Evolutionary conservation across 345 rosid genomes (phyloP).

Genomic region (Pistacia vera): DNA sequence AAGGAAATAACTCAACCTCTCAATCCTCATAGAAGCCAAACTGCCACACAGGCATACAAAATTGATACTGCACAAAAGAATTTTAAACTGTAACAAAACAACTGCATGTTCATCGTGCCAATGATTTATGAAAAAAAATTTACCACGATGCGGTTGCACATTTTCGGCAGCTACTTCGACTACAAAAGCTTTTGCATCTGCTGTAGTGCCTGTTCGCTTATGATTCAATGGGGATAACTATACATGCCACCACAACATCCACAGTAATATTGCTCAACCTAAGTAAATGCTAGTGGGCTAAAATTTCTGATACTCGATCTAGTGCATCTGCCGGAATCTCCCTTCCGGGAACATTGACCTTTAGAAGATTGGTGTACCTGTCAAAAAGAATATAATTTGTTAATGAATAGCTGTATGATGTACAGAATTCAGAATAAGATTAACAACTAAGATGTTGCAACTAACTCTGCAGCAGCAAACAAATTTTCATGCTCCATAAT

Average conservation of each 20-base stretch:
- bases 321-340: slow-evolving; percentile 82
- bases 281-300: slow-evolving; percentile 44
- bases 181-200: slow-evolving; percentile 1
- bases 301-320: slow-evolving; percentile 60
- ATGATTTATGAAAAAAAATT: slow-evolving; percentile 12
- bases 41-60: slow-evolving; percentile 20
- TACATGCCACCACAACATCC: slow-evolving; percentile 8
- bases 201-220: neutral
- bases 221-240: neutral
- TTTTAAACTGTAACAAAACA: slow-evolving; percentile 3
- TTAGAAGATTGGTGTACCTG: slow-evolving; percentile 80
- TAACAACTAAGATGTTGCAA: slow-evolving; percentile 16
- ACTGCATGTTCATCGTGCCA: neutral
- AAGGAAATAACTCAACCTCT: neutral
- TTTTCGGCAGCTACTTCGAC: neutral
- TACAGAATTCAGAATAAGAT: neutral
- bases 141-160: neutral
- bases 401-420: neutral
- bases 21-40: neutral
- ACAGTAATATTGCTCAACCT: neutral
- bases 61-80: slow-evolving; percentile 25
- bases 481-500: slow-evolving; percentile 68
- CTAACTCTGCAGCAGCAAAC: slow-evolving; percentile 80
- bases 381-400: slow-evolving; percentile 1
- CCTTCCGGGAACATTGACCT: slow-evolving; percentile 86